Conservation (phyloP, 2,329 filamentous ascomycete species). For the Fusarium palustre region DNA sequence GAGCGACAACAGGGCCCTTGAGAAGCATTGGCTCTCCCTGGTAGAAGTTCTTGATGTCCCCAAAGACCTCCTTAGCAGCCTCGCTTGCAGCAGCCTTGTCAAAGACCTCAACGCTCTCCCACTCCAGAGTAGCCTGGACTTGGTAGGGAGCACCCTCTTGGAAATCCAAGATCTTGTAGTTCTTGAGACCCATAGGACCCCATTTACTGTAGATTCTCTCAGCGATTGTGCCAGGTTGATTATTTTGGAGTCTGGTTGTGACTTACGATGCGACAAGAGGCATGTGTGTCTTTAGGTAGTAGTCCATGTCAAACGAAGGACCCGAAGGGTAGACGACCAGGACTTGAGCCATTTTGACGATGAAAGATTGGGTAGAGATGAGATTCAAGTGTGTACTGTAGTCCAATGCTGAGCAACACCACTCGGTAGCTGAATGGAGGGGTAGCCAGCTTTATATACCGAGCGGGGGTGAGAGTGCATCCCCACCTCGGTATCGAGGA, state of each 20-base stretch:
- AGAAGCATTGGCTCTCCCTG: slow-evolving; percentile 32
- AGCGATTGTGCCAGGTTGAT: not conserved
- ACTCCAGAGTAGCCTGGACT: slow-evolving; percentile 43
- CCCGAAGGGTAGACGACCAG: slow-evolving; percentile 46
- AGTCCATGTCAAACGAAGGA: slow-evolving; percentile 43
- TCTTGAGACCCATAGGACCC: slow-evolving; percentile 33
- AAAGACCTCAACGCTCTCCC: slow-evolving; percentile 37
- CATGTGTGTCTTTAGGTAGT: slow-evolving; percentile 47
- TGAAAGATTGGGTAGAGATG: not conserved
- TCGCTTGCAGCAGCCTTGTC: slow-evolving; percentile 26
- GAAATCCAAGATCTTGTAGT: slow-evolving; percentile 42
- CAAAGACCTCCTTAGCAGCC: slow-evolving; percentile 29
- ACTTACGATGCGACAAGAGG: slow-evolving; percentile 43
- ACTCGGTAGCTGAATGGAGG: slow-evolving; percentile 22
- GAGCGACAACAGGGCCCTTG: slow-evolving; percentile 36
- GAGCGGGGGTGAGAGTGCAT: slow-evolving; percentile 10
- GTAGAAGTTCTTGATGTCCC: slow-evolving; percentile 43
- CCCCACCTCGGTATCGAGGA: slow-evolving; percentile 18
- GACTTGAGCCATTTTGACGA: slow-evolving; percentile 40
- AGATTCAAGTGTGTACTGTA: not conserved
- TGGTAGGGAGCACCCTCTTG: slow-evolving; percentile 37
- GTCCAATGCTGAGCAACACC: not conserved
- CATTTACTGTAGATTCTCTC: slow-evolving; percentile 28
- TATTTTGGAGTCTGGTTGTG: not conserved
- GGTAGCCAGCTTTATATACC: slow-evolving; percentile 17